Base-by-base conservation (phyloP, 352 stramenopile species). In the Globisporangium cystogenes region DNA sequence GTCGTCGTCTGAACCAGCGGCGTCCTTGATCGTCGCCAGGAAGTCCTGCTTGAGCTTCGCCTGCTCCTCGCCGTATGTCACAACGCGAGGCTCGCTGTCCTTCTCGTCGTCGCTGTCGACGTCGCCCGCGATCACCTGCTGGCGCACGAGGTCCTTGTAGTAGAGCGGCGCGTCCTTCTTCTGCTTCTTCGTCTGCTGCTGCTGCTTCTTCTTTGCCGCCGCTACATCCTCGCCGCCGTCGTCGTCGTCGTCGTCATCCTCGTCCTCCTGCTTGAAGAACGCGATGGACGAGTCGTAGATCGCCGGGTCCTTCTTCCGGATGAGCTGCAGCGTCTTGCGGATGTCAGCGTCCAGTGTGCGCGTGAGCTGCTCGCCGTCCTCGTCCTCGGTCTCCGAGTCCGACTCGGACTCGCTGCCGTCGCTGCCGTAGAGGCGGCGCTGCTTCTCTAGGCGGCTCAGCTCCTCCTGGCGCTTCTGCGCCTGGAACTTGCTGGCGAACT, bases 71-170 rank as follows among this genome's bases (percentile, higher is more conserved):
- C 68, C 60, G 53, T 89, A 91, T 26, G 78, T 86, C 49, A 76
- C 62, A n/a, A 86, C 67, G 7, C 48, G 57, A 10, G 48, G 15
- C 18, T 80, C 62, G n/a, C 84, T 66, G 4, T 84, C 70, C 20
- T 90, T 84, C 4, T 85, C 74, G 42, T 96, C 80, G 76, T 82
- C 73, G 42, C 66, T 86, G 54, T 71, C 81, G 8, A 87, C 59
- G 41, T 95, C 71, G 1, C 84, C 86, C 0, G 78, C 88, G 20
- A 99, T 87, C 45, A 97, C 93, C 64, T 99, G 90, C 53, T 97
- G 90, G 14, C 96, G 81, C 40, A 98, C 76, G 29, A 99, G 72
- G 76, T 99, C 96, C 62, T 98, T 98, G 76, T 95, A 95, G 54
- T 95, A 93, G 50, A 92, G 53, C 27, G 84, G 84, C 21, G 66